Base-by-base conservation (phyloP, 1,284 basidiomycete genomes). In the Psilocybe mexicana region DNA sequence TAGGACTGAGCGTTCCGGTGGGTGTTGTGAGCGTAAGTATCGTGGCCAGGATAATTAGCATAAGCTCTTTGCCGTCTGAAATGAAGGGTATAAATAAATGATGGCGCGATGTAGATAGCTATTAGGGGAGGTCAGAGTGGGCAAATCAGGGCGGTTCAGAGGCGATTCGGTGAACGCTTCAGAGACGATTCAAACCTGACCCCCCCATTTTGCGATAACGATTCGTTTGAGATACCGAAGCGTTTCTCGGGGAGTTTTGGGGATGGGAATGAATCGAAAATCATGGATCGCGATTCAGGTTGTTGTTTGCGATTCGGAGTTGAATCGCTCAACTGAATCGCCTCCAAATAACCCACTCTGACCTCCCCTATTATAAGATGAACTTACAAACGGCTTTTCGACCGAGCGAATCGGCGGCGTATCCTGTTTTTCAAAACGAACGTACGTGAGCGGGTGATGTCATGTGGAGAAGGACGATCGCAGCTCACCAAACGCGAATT, bases 1-100 rank as follows among this genome's bases (percentile, higher is more conserved):
- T 67, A 5, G 86, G 79, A 10, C 69, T 70, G 18, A 79, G 70
- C 0, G 67, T 61, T 3, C 78, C 78, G 2, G 75, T 77, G 7
- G 73, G 76, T 26, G 71, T 74, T 6, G 72, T 74, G 54, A 88
- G 74, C 26, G 76, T 79, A 53, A 88, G 70, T 62, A 89, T 87
- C 2, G 87, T 89, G 1, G 86, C 86, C 54, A 90, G 64, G 67
- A 90, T 89, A 66, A 90, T 89, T 59, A 91, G 76, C 81, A 92
- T 89, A 58, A 92, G 80, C 65, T 92, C 90, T 68, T 92, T 90
- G 42, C 90, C 90, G 65, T 92, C 76, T 77, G 53, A 18, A 33
- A 33, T 33, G 6, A 36, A 35, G 35, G 26, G 26, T 3, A 26
- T 18, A n/a, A 38, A 7, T 40, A 10, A 7, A 28, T 12, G 47